Percentiles rank a stretch among this genome's conserved stretches.
phyloP scores from a whole-genome alignment of 805 yeast species.

The Brettanomyces nanus region DNA sequence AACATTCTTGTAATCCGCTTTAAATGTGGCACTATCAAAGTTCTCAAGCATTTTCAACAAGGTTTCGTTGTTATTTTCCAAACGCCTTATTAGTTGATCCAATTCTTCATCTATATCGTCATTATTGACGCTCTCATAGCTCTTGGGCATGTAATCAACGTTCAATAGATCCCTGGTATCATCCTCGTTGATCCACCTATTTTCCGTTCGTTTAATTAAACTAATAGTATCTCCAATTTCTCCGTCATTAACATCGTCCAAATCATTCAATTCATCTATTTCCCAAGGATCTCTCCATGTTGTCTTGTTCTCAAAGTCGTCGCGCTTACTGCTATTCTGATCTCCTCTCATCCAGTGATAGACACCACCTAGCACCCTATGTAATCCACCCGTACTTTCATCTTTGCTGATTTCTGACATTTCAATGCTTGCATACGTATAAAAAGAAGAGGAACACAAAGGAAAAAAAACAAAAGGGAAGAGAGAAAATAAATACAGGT shows the following conservation, averaged over 20 bases:
- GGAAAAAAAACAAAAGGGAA: too few species aligned
- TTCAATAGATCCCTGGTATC: conserved; percentile 1
- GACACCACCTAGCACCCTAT: conserved; percentile 1
- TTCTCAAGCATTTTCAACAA: conserved; percentile 3
- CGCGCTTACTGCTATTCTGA: background rate
- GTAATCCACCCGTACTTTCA: conserved; percentile 1
- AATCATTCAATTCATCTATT: background rate
- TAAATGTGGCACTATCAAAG: conserved; percentile 5
- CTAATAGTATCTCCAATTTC: conserved; percentile 2
- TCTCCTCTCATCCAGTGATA: background rate
- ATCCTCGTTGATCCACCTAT: conserved; percentile 2
- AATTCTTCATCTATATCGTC: background rate
- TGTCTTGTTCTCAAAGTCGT: background rate
- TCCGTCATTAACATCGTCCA: background rate
- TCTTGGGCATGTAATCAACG: background rate
- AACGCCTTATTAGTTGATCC: background rate
- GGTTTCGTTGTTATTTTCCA: conserved; percentile 5
- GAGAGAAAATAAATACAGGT: too few species aligned
- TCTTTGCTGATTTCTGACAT: too few species aligned
- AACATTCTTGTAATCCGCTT: conserved; percentile 5
- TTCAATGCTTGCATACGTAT: too few species aligned
- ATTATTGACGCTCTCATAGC: too few species aligned
- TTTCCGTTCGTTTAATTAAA: background rate
- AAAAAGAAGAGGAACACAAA: too few species aligned
- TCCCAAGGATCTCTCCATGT: background rate